Evolutionary conservation across 108 stramenopile genomes (phyloP), one percentile per base, ranked within the genome.

Genomic region (Nitzschia sp.): DNA sequence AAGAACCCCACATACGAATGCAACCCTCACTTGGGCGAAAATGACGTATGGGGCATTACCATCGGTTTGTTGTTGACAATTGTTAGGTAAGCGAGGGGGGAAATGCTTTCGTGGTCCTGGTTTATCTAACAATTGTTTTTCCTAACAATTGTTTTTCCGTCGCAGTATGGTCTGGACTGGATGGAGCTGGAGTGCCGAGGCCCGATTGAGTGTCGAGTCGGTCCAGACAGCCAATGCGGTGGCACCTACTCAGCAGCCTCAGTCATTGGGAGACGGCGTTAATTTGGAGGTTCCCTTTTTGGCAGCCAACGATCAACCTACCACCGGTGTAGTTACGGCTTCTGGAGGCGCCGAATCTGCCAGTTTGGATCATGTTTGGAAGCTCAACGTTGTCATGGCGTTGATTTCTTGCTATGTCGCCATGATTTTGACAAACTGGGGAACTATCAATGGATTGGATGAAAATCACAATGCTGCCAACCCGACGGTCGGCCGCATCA

Each of bases 381-480:
- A 95, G 73, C 83, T 98, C 48, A 98, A 98, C 69, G 79, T 91
- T 25, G 89, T 95, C 34, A 54, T 95, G 74, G 78, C 89, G 0
- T 69, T 95, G 46, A 83, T 95, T 1, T 72, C 71, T 53, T 95
- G 93, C 75, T 95, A 82, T 74, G 83, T 89, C 31, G 95, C 94
- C 49, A 95, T 95, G 94, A 87, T 85, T n/a, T 75, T 98, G 53
- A 97, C 97, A 3, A 90, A 87, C 59, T 98, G 97, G 97, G 96
- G 96, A 45, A 86, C 89, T 25, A 65, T 93, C 3, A 74, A 78
- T 24, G 85, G 70, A n/a, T 71, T 87, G 25, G 73, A 54, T 18
- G 72, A 81, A 38, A 65, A 70, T 34, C 84, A 88, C 55, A 86
- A 71, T 23, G 88, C 87, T 35, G 89, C 90, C 19, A 91, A 94